Percentiles rank a stretch among this genome's conserved stretches.
Conservation (phyloP, 495 filamentous ascomycete genomes). For the Oidiodendron maius region DNA sequence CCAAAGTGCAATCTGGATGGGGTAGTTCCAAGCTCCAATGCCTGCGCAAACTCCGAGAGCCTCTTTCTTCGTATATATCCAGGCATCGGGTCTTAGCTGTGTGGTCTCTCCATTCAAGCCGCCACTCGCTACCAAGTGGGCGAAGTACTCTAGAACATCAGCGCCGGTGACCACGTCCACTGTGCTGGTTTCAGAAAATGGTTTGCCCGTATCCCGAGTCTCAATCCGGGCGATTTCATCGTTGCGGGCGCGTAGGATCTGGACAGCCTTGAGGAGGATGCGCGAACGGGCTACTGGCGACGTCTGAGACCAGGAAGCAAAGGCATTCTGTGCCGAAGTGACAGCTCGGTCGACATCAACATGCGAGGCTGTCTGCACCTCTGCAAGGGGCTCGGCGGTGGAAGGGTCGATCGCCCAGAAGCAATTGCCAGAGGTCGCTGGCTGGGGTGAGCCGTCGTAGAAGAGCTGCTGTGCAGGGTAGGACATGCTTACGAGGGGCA, state of each 20-base stretch:
- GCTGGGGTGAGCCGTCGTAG: conserved; percentile 58
- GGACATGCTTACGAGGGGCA: too few species aligned
- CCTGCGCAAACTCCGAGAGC: conserved; percentile 71
- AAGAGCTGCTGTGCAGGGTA: conserved; percentile 55
- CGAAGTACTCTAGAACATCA: conserved; percentile 74
- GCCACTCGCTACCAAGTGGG: conserved; percentile 62
- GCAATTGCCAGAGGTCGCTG: conserved; percentile 49
- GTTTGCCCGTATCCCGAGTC: conserved; percentile 69
- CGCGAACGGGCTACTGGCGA: conserved; percentile 59
- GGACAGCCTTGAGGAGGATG: conserved; percentile 63
- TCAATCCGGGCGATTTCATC: conserved; percentile 65
- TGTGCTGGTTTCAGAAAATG: conserved; percentile 67
- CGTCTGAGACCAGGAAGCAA: conserved; percentile 60
- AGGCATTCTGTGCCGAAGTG: conserved; percentile 53
- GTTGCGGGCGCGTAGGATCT: conserved; percentile 59
- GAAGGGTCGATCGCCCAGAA: conserved; percentile 67
- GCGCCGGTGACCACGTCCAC: conserved; percentile 71
- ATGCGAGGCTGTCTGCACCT: conserved; percentile 55
- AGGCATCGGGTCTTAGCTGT: conserved; percentile 61
- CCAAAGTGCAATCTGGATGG: conserved; percentile 82
- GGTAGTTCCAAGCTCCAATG: conserved; percentile 83
- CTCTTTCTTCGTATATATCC: conserved; percentile 70
- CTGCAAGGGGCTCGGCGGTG: conserved; percentile 55
- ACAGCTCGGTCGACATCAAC: conserved; percentile 63
- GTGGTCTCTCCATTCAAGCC: conserved; percentile 64